Evolutionary conservation across 345 rosid species (phyloP).

Genomic region (Salix caprea): DNA sequence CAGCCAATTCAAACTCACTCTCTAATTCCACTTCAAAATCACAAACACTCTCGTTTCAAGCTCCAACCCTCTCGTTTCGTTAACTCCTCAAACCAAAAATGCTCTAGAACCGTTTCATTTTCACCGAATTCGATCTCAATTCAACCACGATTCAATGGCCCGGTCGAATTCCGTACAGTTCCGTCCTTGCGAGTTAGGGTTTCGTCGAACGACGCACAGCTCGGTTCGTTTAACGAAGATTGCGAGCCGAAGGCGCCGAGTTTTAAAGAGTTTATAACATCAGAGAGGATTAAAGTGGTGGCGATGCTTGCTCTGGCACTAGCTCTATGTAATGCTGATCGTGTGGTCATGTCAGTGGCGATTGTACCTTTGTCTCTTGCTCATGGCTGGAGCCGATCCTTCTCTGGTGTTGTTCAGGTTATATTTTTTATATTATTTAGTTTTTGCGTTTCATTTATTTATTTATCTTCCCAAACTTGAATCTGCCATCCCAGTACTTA

Average conservation of each 20-base stretch:
- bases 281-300: constrained; percentile 88
- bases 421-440: not conserved
- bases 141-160: constrained; percentile 12
- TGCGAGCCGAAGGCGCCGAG: constrained; percentile 34
- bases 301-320: constrained; percentile 88
- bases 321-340: constrained; percentile 84
- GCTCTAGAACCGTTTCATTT: constrained; percentile 2
- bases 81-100: constrained; percentile 1
- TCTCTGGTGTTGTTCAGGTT: constrained; percentile 95
- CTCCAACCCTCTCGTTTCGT: constrained; percentile 11
- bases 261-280: constrained; percentile 76
- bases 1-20: not conserved
- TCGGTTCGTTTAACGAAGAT: constrained; percentile 26
- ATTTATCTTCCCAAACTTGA: not conserved
- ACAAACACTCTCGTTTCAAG: not conserved
- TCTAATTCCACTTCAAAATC: not conserved
- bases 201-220: constrained; percentile 44
- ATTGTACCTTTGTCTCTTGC: constrained; percentile 78
- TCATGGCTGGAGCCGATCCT: constrained; percentile 95
- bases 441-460: not conserved
- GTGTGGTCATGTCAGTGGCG: constrained; percentile 92
- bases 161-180: constrained; percentile 11
- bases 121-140: constrained; percentile 2
- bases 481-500: not conserved
- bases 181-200: constrained; percentile 37